Evolutionary conservation across 345 rosid genomes (phyloP).

Genomic region (Corymbia maculata): DNA sequence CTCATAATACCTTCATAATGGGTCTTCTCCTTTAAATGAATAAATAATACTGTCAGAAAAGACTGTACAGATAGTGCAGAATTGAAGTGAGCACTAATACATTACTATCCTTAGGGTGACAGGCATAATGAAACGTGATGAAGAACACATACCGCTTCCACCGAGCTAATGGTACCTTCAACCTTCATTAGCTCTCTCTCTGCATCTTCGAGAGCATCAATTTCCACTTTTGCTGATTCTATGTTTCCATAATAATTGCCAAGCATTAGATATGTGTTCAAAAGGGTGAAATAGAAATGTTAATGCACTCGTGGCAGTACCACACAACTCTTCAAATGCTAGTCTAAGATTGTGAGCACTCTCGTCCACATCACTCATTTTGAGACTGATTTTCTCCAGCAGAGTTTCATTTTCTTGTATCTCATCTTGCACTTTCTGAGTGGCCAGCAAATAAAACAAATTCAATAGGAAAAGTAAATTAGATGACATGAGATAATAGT

Average conservation of each 20-base stretch:
- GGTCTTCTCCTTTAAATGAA: slow-evolving; percentile 39
- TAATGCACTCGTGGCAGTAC: slow-evolving; percentile 18
- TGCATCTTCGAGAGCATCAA: slow-evolving; percentile 64
- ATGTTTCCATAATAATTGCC: background rate
- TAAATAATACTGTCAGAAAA: background rate
- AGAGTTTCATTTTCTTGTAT: slow-evolving; percentile 38
- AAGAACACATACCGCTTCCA: slow-evolving; percentile 34
- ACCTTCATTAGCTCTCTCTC: slow-evolving; percentile 65
- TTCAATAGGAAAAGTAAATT: background rate
- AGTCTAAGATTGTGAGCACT: slow-evolving; percentile 47
- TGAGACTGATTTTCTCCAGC: slow-evolving; percentile 32
- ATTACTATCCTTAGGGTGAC: background rate
- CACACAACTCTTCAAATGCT: slow-evolving; percentile 55
- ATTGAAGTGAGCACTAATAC: background rate
- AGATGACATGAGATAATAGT: background rate
- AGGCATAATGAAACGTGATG: background rate
- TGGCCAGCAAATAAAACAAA: background rate
- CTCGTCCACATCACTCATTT: slow-evolving; percentile 44
- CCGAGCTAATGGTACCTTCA: slow-evolving; percentile 49
- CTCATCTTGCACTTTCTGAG: slow-evolving; percentile 41
- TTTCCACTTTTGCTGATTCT: slow-evolving; percentile 76
- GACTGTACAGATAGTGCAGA: background rate
- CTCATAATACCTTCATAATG: slow-evolving; percentile 77
- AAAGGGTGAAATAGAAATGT: background rate
- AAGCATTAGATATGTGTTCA: background rate